phyloP scores from a whole-genome alignment of 495 filamentous ascomycete species.

The Chaetomium cochliodes region DNA sequence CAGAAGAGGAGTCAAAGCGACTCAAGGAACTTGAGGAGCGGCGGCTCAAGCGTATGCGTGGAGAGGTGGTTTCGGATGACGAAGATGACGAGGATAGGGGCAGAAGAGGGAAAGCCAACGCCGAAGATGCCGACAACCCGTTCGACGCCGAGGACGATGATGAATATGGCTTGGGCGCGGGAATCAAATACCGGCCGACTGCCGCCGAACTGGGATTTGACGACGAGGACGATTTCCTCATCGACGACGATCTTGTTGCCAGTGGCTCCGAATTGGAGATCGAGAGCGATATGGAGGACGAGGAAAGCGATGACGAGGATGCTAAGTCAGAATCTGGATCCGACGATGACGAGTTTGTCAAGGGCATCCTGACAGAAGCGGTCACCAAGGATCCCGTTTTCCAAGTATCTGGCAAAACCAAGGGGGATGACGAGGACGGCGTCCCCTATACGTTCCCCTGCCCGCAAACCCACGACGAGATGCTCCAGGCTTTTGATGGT shows the following conservation, averaged over 20 bases:
- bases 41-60: constrained; percentile 69
- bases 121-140: constrained; percentile 24
- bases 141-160: constrained; percentile 49
- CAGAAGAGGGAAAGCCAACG: constrained; percentile 44
- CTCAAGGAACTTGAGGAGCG: constrained; percentile 78
- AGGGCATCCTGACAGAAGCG: constrained; percentile 57
- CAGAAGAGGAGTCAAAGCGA: constrained; percentile 66
- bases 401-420: constrained; percentile 31
- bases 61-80: constrained; percentile 54
- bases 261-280: constrained; percentile 63
- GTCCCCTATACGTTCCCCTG: constrained; percentile 83
- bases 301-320: constrained; percentile 49
- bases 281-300: constrained; percentile 52
- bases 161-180: constrained; percentile 55
- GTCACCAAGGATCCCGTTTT: constrained; percentile 50
- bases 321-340: constrained; percentile 29
- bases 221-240: constrained; percentile 88
- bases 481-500: constrained; percentile 62
- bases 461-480: constrained; percentile 69
- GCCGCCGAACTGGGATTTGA: constrained; percentile 61
- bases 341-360: constrained; percentile 66
- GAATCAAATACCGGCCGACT: constrained; percentile 49
- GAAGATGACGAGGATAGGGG: constrained; percentile 49
- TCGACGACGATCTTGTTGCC: constrained; percentile 81
- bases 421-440: constrained; percentile 46